Evolutionary conservation across 2,329 filamentous ascomycete genomes (phyloP), one percentile per base, ranked within the genome.

Genomic region (Ceratocystis colombiana): DNA sequence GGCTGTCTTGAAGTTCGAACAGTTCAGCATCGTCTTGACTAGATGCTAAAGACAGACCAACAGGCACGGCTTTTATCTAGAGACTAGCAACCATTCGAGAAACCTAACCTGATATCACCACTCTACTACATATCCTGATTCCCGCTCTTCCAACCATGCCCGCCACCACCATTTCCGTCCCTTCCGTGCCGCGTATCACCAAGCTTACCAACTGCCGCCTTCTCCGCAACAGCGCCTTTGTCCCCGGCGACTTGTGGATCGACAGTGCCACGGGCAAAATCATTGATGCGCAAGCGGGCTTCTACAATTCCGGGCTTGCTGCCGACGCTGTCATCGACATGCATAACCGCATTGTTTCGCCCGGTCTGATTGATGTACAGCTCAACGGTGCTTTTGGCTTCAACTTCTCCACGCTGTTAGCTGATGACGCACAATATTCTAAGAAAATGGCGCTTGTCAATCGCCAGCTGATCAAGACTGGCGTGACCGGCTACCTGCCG

Each of bases 361-460:
- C 92, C 0, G 92, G 92, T 30, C 82, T 96, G 73, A 94, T 96
- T 71, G 92, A 96, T 70, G 88, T 88, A 64, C 92, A 96, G 75
- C 85, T 96, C 71, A 96, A 96, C 72, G 92, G 92, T 61, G 91
- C 89, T 8, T 93, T 91, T 72, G 91, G 91, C 66, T 95, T 96
- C 79, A 93, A 96, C 78, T 96, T 95, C 75, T 94, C 90, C 2
- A 84, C 85, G 0, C 79, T 90, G 8, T 84, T 88, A n/a, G 53
- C 17, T 12, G 84, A 88, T 71, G 84, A 82, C 75, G 76, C 79
- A 37, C 79, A 82, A 64, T 96, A 95, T 72, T 82, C 83, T 67
- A 87, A 89, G 74, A 85, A 84, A n/a, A 77, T 96, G 62, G 80
- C 79, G 69, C 79, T 84, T 67, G 80, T 93, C 68, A 94, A 94